Conservation (phyloP, 331 rosid genomes). For the Pyracantha coccinea region DNA sequence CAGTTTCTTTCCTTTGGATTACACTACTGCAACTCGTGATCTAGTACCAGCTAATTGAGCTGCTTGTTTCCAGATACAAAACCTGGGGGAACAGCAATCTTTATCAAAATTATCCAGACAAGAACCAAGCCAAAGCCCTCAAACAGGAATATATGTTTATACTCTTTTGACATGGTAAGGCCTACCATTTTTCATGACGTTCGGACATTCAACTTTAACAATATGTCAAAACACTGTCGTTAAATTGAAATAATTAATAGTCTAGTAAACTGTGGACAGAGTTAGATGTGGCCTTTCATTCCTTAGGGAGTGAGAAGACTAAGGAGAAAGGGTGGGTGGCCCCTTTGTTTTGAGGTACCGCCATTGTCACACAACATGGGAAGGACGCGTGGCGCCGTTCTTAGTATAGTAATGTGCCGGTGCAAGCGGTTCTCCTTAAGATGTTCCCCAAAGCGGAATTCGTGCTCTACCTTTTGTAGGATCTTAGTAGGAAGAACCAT, state of each 20-base stretch:
- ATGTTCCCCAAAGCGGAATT: too few species aligned
- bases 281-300: too few species aligned
- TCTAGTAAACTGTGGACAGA: not conserved
- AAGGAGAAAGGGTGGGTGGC: too few species aligned
- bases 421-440: too few species aligned
- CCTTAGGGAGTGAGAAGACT: too few species aligned
- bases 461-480: too few species aligned
- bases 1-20: too few species aligned
- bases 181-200: not conserved
- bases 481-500: too few species aligned
- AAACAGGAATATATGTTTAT: not conserved
- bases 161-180: not conserved
- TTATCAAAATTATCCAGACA: not conserved
- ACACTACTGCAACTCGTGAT: not conserved
- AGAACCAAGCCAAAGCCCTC: not conserved
- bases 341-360: too few species aligned
- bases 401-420: too few species aligned
- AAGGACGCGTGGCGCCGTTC: too few species aligned
- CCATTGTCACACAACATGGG: too few species aligned
- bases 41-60: not conserved
- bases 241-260: not conserved
- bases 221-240: not conserved
- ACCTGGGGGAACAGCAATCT: not conserved
- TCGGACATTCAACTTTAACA: not conserved
- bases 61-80: not conserved